Conservation (phyloP, 2,329 filamentous ascomycete species). For the Fusarium sambucinum region DNA sequence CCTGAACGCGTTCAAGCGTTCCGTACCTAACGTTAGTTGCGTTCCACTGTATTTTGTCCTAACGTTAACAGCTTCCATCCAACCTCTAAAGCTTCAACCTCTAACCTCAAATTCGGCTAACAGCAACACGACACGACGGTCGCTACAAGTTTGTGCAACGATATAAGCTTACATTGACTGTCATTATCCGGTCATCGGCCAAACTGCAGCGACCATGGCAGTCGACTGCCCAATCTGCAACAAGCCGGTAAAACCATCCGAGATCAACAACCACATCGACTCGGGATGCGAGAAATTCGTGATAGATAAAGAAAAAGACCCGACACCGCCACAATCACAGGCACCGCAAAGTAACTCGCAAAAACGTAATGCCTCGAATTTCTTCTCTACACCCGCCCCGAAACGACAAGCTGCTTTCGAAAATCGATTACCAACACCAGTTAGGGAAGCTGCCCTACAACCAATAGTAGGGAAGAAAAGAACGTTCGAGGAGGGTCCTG, state of each 20-base stretch:
- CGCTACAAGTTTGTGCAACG: neutral
- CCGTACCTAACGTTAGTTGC: neutral
- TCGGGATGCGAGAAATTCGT: constrained; percentile 79
- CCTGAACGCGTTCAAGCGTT: constrained; percentile 14
- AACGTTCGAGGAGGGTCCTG: constrained; percentile 67
- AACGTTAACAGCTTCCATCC: constrained; percentile 4
- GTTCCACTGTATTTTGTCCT: constrained; percentile 20
- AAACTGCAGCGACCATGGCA: constrained; percentile 48
- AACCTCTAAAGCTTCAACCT: constrained; percentile 13
- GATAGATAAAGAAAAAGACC: constrained; percentile 61
- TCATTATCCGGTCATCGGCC: constrained; percentile 17
- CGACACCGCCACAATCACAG: constrained; percentile 49
- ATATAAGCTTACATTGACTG: neutral
- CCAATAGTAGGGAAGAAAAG: constrained; percentile 61
- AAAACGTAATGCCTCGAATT: constrained; percentile 68
- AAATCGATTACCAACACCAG: constrained; percentile 50
- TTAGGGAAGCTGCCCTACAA: constrained; percentile 50
- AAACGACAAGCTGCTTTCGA: constrained; percentile 62
- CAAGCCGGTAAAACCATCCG: constrained; percentile 75
- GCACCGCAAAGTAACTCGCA: constrained; percentile 56
- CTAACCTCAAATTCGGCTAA: neutral
- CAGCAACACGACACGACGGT: neutral
- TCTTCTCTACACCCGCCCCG: constrained; percentile 71
- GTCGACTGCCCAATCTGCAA: constrained; percentile 87
- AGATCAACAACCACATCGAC: constrained; percentile 94